Percentiles rank a stretch among this genome's conserved stretches.
These are phyloP conservation scores for Lactifluus volemus DNA, from an alignment of 768 basidiomycete genomes.

Conservation along the genomic window DNA sequence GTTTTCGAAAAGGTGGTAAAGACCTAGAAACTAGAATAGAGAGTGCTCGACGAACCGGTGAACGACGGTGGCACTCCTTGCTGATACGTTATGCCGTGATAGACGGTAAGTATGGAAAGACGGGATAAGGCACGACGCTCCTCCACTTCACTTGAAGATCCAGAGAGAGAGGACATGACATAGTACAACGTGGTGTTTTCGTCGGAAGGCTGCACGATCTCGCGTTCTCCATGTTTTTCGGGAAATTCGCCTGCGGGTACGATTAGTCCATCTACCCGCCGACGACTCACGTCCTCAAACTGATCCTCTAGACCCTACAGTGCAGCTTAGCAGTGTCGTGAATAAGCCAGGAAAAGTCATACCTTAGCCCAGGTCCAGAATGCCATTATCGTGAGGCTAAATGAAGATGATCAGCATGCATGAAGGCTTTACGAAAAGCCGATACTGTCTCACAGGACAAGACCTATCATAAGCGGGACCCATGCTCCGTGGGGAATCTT, in stretches of 20 bases:
- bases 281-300: conserved; percentile 49
- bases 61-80: conserved; percentile 46
- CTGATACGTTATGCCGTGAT: conserved; percentile 15
- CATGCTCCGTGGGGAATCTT: conserved; percentile 60
- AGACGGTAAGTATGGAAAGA: conserved; percentile 13
- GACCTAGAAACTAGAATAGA: not conserved
- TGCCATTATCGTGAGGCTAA: conserved; percentile 38
- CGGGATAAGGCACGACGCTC: conserved; percentile 9
- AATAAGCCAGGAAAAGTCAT: not conserved
- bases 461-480: conserved; percentile 54
- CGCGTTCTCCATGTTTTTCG: not conserved
- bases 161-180: not conserved
- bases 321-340: not conserved
- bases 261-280: conserved; percentile 49
- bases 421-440: not conserved
- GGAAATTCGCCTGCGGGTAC: conserved; percentile 21
- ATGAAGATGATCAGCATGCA: not conserved
- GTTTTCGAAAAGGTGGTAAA: conserved; percentile 1
- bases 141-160: not conserved
- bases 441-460: conserved; percentile 33
- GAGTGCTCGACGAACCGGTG: conserved; percentile 30
- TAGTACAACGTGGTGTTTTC: conserved; percentile 1
- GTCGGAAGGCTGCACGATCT: not conserved
- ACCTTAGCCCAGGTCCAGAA: conserved; percentile 64
- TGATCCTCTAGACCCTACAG: conserved; percentile 43